phyloP scores from a whole-genome alignment of 257 asterid genomes.

The Petrea volubilis region DNA sequence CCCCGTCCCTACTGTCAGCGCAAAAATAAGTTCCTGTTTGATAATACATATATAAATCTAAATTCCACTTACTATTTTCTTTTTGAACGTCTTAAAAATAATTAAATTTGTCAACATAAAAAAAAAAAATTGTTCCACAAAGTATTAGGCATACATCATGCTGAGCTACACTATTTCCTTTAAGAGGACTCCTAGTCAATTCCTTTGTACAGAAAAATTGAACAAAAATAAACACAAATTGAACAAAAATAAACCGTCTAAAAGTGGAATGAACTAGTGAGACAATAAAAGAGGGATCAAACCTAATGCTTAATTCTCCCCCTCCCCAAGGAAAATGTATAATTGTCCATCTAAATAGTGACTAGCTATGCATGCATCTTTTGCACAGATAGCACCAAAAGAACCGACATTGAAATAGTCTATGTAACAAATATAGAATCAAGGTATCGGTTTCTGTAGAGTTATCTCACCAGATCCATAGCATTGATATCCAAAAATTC shows the following conservation, averaged over 20 bases:
- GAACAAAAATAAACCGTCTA: not conserved
- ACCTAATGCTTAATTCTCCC: not conserved
- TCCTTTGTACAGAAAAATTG: not conserved
- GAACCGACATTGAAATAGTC: not conserved
- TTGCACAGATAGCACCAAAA: not conserved
- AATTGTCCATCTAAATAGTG: not conserved
- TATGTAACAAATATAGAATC: not conserved
- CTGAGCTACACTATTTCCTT: not conserved
- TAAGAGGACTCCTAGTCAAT: not conserved
- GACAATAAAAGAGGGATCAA: slow-evolving; percentile 1
- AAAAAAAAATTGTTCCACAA: not conserved
- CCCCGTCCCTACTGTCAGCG: too few relatives aligned
- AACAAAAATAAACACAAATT: too few relatives aligned
- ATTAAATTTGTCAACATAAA: not conserved
- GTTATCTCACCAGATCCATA: slow-evolving; percentile 82
- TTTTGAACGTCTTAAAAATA: not conserved
- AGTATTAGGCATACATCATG: not conserved
- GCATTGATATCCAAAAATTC: slow-evolving; percentile 86
- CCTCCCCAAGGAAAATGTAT: not conserved
- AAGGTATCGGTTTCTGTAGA: not conserved
- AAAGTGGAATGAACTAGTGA: not conserved
- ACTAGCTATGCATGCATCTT: not conserved
- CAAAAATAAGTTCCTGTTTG: too few relatives aligned
- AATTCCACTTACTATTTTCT: not conserved
- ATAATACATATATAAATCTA: not conserved